Conservation (phyloP, 345 rosid genomes). For the Kandelia obovata region DNA sequence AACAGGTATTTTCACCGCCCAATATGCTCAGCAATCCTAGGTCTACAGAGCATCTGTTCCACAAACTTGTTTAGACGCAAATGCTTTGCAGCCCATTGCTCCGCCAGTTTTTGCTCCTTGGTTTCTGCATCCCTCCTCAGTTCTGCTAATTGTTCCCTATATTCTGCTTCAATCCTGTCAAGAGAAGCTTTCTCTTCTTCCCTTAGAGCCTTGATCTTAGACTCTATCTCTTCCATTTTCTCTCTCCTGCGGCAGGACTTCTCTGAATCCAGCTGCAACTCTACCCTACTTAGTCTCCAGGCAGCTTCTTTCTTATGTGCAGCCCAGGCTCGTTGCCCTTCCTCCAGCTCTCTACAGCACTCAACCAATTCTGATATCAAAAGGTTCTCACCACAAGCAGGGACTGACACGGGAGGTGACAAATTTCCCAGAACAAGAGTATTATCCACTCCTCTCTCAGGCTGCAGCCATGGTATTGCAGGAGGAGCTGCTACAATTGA, state of each 20-base stretch:
- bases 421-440: conserved; percentile 47
- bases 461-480: conserved; percentile 83
- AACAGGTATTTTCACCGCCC: conserved; percentile 29
- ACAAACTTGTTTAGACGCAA: conserved; percentile 66
- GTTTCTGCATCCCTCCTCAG: conserved; percentile 78
- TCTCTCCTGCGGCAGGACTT: conserved; percentile 69
- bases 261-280: conserved; percentile 93
- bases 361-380: conserved; percentile 69
- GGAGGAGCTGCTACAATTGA: conserved; percentile 66
- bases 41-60: conserved; percentile 72
- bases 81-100: conserved; percentile 81
- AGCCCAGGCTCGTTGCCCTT: conserved; percentile 76
- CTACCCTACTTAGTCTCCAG: conserved; percentile 90
- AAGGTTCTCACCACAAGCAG: conserved; percentile 51
- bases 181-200: conserved; percentile 71
- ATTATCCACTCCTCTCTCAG: conserved; percentile 50
- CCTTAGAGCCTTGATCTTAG: conserved; percentile 70
- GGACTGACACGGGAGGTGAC: conserved; percentile 36
- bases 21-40: conserved; percentile 41
- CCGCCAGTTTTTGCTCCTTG: conserved; percentile 85
- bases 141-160: conserved; percentile 62
- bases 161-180: conserved; percentile 79
- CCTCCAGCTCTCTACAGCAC: conserved; percentile 88
- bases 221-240: conserved; percentile 85
- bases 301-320: conserved; percentile 93